A percentile compares a stretch with the other conserved stretches of the same genome.
Evolutionary conservation across 2,329 filamentous ascomycete species (phyloP).

Genomic region (Aureobasidium subglaciale): DNA sequence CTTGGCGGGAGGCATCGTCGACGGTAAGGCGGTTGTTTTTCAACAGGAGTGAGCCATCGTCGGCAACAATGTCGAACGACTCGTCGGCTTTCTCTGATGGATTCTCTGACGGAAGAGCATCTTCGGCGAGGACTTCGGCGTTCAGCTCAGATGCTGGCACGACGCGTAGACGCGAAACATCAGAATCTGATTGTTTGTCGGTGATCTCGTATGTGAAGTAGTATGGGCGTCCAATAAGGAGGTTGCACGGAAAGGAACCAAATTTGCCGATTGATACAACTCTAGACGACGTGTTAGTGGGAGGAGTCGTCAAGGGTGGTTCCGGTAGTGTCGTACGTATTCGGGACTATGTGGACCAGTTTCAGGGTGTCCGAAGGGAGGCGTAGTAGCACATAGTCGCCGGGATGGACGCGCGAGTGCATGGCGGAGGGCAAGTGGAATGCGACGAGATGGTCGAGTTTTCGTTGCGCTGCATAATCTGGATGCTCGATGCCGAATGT

Average conservation of each 20-base stretch:
- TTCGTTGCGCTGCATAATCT: background rate
- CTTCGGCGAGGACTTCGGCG: slow-evolving; percentile 62
- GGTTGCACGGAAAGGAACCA: slow-evolving; percentile 80
- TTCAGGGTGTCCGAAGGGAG: slow-evolving; percentile 53
- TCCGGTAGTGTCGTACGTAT: slow-evolving; percentile 49
- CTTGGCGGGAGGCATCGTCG: slow-evolving; percentile 63
- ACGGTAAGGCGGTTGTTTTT: slow-evolving; percentile 58
- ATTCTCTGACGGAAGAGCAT: slow-evolving; percentile 33
- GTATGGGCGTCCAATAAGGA: slow-evolving; percentile 84
- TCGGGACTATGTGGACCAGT: slow-evolving; percentile 52
- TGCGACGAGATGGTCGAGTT: background rate
- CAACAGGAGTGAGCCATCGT: slow-evolving; percentile 44
- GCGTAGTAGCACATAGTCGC: slow-evolving; percentile 47
- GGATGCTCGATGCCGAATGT: background rate
- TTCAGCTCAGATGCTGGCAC: slow-evolving; percentile 78
- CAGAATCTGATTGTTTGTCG: slow-evolving; percentile 56
- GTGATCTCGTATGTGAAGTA: slow-evolving; percentile 86
- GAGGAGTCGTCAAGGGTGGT: background rate
- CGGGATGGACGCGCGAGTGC: slow-evolving; percentile 43
- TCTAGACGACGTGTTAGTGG: background rate
- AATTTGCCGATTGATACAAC: slow-evolving; percentile 85
- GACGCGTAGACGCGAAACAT: slow-evolving; percentile 63
- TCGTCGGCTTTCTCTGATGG: slow-evolving; percentile 19
- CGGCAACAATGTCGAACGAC: slow-evolving; percentile 41
- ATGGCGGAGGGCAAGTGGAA: slow-evolving; percentile 21